Evolutionary conservation across 1,284 basidiomycete species (phyloP).

Genomic region (Phenoliferia sp.): DNA sequence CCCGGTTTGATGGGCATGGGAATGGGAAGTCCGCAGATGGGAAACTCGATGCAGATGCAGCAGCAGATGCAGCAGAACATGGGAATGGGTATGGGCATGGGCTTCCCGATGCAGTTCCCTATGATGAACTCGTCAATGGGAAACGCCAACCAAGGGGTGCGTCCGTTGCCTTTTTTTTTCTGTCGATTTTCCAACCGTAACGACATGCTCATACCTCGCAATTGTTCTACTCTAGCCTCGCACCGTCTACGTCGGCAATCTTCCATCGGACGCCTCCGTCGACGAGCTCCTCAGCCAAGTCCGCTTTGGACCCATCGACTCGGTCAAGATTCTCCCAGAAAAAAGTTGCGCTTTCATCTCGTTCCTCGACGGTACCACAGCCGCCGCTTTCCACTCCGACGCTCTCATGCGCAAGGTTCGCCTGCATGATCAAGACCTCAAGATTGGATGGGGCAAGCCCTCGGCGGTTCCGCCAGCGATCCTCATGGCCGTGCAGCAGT

Average conservation of each 20-base stretch:
- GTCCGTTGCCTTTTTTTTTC: too few relatives aligned
- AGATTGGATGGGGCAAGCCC: conserved; percentile 93
- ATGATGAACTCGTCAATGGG: background rate
- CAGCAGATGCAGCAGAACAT: conserved; percentile 5
- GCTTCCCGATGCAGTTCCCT: conserved; percentile 11
- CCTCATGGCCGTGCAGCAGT: conserved; percentile 76
- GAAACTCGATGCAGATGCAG: conserved; percentile 7
- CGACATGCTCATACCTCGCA: too few relatives aligned
- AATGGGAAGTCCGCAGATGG: conserved; percentile 22
- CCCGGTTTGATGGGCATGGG: conserved; percentile 4
- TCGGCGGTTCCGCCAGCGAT: conserved; percentile 79
- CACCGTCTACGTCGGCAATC: conserved; percentile 95
- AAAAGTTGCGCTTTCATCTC: conserved; percentile 98
- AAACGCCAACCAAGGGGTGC: background rate
- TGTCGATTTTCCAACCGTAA: too few relatives aligned
- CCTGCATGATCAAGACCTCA: conserved; percentile 85
- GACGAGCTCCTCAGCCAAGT: conserved; percentile 97
- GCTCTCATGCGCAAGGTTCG: conserved; percentile 86
- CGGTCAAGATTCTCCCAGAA: conserved; percentile 90
- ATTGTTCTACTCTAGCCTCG: conserved; percentile 56
- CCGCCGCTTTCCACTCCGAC: conserved; percentile 90
- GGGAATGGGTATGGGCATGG: conserved; percentile 5
- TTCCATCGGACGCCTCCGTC: conserved; percentile 91
- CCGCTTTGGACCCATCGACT: conserved; percentile 94
- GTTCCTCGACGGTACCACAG: conserved; percentile 84